These are phyloP conservation scores for Sanghuangporus weigelae DNA, from an alignment of 1,284 basidiomycete genomes.

Conservation along the genomic window DNA sequence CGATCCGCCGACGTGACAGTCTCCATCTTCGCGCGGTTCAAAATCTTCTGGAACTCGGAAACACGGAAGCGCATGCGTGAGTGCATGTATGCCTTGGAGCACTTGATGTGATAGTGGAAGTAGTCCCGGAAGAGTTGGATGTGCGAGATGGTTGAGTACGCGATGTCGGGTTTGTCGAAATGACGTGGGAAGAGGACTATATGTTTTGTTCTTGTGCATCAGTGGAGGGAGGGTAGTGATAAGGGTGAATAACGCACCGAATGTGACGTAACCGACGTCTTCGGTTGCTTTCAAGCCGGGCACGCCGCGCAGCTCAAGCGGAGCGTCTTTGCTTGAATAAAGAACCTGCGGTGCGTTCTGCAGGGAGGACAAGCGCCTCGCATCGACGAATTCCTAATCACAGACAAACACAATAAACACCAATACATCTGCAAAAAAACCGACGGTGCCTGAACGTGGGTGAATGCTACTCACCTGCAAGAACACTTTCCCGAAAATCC, in stretches of 20 bases:
- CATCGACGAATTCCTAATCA: constrained; percentile 94
- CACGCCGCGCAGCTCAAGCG: constrained; percentile 89
- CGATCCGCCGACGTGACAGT: constrained; percentile 68
- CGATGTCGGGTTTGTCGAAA: constrained; percentile 73
- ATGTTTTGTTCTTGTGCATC: not conserved
- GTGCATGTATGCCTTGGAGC: constrained; percentile 99
- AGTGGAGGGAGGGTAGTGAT: not conserved
- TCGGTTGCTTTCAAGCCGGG: constrained; percentile 80
- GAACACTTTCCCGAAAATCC: constrained; percentile 96
- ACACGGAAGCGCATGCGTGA: constrained; percentile 95
- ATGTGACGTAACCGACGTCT: constrained; percentile 97
- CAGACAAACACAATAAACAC: not conserved
- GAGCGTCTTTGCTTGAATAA: constrained; percentile 95
- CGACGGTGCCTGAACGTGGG: not conserved
- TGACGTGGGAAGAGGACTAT: constrained; percentile 94
- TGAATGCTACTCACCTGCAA: constrained; percentile 64
- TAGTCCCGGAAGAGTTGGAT: constrained; percentile 98
- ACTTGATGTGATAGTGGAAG: constrained; percentile 99
- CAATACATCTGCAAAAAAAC: not conserved
- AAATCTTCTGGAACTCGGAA: constrained; percentile 94
- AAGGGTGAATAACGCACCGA: constrained; percentile 41
- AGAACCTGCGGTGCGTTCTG: constrained; percentile 98
- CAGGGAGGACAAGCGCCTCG: constrained; percentile 85
- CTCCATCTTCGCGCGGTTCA: constrained; percentile 98
- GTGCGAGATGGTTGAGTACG: constrained; percentile 86